Conservation (phyloP, 805 yeast genomes). For the Cyberlindnera xylosilytica region DNA sequence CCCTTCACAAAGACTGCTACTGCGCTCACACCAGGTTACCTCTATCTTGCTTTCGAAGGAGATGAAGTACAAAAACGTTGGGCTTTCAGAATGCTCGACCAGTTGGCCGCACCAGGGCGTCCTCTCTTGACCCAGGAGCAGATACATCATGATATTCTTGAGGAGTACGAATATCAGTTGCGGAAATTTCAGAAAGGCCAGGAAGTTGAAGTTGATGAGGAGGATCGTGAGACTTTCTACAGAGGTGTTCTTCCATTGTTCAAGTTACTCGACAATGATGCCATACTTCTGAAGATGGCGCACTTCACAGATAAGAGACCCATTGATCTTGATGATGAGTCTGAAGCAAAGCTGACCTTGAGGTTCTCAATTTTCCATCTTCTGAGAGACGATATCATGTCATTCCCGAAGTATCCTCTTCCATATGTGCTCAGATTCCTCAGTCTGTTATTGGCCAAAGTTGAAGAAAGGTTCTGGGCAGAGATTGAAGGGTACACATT, state of each 20-base stretch:
- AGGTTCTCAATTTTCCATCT: conserved; percentile 34
- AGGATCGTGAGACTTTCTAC: conserved; percentile 47
- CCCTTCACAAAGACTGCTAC: conserved; percentile 24
- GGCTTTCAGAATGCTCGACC: conserved; percentile 38
- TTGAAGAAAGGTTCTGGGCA: conserved; percentile 52
- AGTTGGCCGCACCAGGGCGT: conserved; percentile 12
- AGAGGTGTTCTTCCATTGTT: conserved; percentile 35
- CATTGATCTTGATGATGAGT: conserved; percentile 27
- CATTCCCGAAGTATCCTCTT: conserved; percentile 42
- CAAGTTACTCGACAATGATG: conserved; percentile 32
- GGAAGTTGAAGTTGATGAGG: conserved; percentile 49
- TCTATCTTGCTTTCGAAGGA: conserved; percentile 57
- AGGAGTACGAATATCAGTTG: conserved; percentile 53
- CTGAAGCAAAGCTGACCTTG: conserved; percentile 29
- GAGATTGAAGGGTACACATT: conserved; percentile 51
- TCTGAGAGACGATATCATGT: conserved; percentile 50
- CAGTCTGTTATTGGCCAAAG: conserved; percentile 38
- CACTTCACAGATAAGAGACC: conserved; percentile 27
- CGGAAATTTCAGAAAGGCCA: conserved; percentile 2
- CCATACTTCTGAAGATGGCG: conserved; percentile 30
- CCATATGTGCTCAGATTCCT: conserved; percentile 50
- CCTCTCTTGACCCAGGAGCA: conserved; percentile 13
- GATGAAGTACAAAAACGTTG: conserved; percentile 42
- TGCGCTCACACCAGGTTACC: conserved; percentile 44
- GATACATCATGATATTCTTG: conserved; percentile 39